These are phyloP conservation scores for Nicotiana undulata DNA, from an alignment of 257 asterid genomes.

Conservation along the genomic window DNA sequence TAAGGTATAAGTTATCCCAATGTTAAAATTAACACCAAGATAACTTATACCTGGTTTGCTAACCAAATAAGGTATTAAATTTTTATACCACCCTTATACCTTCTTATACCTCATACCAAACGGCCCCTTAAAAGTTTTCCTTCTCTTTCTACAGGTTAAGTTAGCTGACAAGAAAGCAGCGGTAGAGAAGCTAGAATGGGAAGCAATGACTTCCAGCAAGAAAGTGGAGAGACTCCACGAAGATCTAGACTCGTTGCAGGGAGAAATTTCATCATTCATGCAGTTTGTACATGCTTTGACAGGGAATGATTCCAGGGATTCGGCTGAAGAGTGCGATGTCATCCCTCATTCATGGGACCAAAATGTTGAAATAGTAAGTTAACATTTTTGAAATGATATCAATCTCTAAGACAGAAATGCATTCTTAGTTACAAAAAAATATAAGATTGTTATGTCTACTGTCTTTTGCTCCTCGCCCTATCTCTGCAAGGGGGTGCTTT, in stretches of 20 bases:
- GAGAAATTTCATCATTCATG: conserved; percentile 64
- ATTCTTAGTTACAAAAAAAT: neutral
- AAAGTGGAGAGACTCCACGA: conserved; percentile 67
- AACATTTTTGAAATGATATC: too few species aligned
- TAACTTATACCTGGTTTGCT: too few species aligned
- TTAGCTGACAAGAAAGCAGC: conserved; percentile 99
- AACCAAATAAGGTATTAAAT: too few species aligned
- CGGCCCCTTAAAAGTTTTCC: neutral
- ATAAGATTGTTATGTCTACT: neutral
- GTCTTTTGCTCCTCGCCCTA: neutral
- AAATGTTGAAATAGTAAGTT: conserved; percentile 45
- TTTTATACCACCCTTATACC: too few species aligned
- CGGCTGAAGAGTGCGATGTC: conserved; percentile 37
- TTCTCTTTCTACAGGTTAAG: conserved; percentile 39
- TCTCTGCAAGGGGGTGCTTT: neutral
- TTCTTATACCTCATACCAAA: too few species aligned
- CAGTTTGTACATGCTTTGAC: conserved; percentile 52
- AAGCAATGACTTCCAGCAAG: conserved; percentile 57
- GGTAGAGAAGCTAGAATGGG: conserved; percentile 86
- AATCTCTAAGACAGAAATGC: neutral
- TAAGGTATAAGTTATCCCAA: too few species aligned
- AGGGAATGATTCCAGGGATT: conserved; percentile 20
- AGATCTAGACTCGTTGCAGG: conserved; percentile 51
- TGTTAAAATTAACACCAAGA: too few species aligned
- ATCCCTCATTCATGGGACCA: conserved; percentile 32